Base-by-base conservation (phyloP, 1,284 basidiomycete species). In the Apiotrichum gracile region DNA sequence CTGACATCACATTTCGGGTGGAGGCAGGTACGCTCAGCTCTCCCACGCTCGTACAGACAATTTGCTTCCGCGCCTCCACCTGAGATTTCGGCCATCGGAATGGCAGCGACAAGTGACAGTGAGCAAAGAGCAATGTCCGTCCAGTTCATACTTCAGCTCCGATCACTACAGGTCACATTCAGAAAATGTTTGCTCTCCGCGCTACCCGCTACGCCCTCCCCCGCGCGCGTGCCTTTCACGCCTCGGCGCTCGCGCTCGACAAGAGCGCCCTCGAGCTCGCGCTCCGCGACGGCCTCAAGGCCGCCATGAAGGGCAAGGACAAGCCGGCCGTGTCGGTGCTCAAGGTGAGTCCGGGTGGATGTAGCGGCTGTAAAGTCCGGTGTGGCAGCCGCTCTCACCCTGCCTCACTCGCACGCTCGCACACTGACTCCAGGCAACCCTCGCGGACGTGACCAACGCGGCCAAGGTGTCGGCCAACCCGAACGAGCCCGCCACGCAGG, bases 271-370 rank as follows among this genome's bases (percentile, higher is more conserved):
- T 70, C 19, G 70, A 70, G 48, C 12, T 47, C 9, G 46, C 51
- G 6, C 62, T 73, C 9, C 63, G 72, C 54, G 63, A 70, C 58
- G 67, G 67, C 4, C 60, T 73, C 54, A 73, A 73, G 59, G 49
- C 62, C n/a, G 69, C 72, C n/a, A 73, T 73, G 72, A 73, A 73
- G 55, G 53, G 65, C 14, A 65, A 62, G 39, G 67, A 73, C 58
- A 63, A 58, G 49, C 62, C 67, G 17, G 62, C 68, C 17, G 58
- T 66, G 7, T 55, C 61, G 2, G 61, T 58, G 25, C 48, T 72
- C 50, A 73, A 73, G 63, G 70, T 69, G 45, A 41, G 62, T 49
- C 10, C 21, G 13, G 7, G 8, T 7, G 8, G 34, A 14, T 37
- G 47, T 17, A 5, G 9, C 16, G 33, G 5, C 14, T 34, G 9